A percentile compares a stretch with the other conserved stretches of the same genome.
Evolutionary conservation across 108 stramenopile species (phyloP).

Genomic region (Cyclostephanos tholiformis): DNA sequence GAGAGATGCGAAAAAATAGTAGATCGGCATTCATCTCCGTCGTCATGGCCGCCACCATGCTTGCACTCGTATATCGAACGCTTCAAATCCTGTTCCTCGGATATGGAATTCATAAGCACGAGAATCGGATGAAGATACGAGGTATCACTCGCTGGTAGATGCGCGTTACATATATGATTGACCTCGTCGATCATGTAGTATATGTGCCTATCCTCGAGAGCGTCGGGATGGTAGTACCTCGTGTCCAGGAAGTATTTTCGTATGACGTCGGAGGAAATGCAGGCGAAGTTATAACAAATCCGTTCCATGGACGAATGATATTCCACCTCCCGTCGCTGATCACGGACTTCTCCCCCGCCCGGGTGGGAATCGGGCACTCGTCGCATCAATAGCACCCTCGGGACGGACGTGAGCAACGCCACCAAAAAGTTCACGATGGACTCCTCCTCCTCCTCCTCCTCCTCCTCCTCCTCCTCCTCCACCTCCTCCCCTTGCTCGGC

Average conservation of each 20-base stretch:
- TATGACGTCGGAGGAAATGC: slow-evolving; percentile 32
- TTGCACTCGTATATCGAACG: slow-evolving; percentile 11
- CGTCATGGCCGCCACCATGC: not conserved
- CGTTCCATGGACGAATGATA: slow-evolving; percentile 37
- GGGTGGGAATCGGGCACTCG: not conserved
- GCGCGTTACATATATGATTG: slow-evolving; percentile 8
- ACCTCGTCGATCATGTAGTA: slow-evolving; percentile 27
- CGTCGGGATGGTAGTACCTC: slow-evolving; percentile 8
- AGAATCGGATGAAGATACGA: slow-evolving; percentile 29
- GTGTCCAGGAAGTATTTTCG: slow-evolving; percentile 13
- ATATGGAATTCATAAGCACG: slow-evolving; percentile 22
- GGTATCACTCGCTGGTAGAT: slow-evolving; percentile 1
- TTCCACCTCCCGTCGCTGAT: slow-evolving; percentile 3
- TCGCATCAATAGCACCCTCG: slow-evolving; percentile 17
- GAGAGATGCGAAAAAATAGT: slow-evolving; percentile 23
- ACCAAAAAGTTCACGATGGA: slow-evolving; percentile 40
- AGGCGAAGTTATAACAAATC: slow-evolving; percentile 35
- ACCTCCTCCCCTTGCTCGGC: not conserved
- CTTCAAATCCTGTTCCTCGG: slow-evolving; percentile 12
- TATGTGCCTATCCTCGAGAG: slow-evolving; percentile 14
- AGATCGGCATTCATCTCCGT: not conserved
- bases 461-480: not conserved
- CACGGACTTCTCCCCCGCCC: not conserved
- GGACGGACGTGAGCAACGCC: slow-evolving; percentile 35
- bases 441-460: too few species aligned